Conservation (phyloP, 148 eudicot species). For the Chenopodium berlandieri region DNA sequence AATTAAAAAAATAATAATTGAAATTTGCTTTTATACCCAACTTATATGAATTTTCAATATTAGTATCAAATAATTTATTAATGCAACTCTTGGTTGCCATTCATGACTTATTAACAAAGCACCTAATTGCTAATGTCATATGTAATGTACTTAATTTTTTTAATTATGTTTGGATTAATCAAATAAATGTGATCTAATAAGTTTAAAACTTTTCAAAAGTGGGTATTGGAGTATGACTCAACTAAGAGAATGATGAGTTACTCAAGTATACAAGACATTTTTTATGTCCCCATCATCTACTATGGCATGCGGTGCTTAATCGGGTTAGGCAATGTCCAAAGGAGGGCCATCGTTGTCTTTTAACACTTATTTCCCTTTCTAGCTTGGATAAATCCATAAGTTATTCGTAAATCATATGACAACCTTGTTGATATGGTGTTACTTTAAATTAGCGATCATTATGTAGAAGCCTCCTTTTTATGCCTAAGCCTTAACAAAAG, state of each 20-base stretch:
- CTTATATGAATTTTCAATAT: background rate
- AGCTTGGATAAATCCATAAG: background rate
- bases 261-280: background rate
- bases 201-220: slow-evolving; percentile 7
- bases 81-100: slow-evolving; percentile 8
- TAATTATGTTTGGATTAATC: background rate
- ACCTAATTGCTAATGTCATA: slow-evolving; percentile 26
- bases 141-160: background rate
- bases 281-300: slow-evolving; percentile 2
- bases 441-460: no score
- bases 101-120: slow-evolving; percentile 4
- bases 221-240: slow-evolving; percentile 26
- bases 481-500: no score
- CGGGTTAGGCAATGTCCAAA: background rate
- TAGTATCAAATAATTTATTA: background rate
- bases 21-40: slow-evolving; percentile 2
- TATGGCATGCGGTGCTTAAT: slow-evolving; percentile 1
- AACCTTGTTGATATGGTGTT: no score
- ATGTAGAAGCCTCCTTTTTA: no score
- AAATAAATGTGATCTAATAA: background rate
- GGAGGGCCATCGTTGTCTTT: background rate
- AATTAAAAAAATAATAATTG: background rate
- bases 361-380: background rate
- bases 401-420: no score
- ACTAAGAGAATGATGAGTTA: slow-evolving; percentile 4